Evolutionary conservation across 2,329 filamentous ascomycete genomes (phyloP).

Genomic region (Ascochyta fabae): DNA sequence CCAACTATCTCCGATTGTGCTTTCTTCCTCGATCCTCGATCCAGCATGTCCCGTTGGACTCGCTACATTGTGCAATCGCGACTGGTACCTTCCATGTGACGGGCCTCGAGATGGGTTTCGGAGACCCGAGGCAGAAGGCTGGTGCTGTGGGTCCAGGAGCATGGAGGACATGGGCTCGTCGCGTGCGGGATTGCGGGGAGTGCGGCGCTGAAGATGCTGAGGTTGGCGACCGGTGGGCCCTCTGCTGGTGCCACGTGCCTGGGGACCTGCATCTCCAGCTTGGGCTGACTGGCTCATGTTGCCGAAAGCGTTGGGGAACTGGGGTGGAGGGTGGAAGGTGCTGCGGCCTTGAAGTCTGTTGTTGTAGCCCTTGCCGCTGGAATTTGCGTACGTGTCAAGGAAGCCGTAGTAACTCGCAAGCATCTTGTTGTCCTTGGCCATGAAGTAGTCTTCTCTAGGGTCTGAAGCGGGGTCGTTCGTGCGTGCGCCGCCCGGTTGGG

Average conservation of each 20-base stretch:
- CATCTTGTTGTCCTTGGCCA: slow-evolving; percentile 97
- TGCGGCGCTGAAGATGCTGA: slow-evolving; percentile 36
- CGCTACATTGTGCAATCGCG: slow-evolving; percentile 33
- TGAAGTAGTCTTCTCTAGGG: slow-evolving; percentile 89
- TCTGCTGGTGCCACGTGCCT: slow-evolving; percentile 34
- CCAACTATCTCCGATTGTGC: slow-evolving; percentile 67
- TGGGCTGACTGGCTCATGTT: slow-evolving; percentile 54
- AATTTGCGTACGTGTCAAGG: slow-evolving; percentile 77
- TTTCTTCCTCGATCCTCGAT: slow-evolving; percentile 57
- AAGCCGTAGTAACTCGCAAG: slow-evolving; percentile 96
- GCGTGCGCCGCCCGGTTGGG: slow-evolving; percentile 44
- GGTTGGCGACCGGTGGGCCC: slow-evolving; percentile 33
- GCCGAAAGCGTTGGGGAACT: slow-evolving; percentile 71
- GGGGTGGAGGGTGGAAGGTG: slow-evolving; percentile 76
- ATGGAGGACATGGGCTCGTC: slow-evolving; percentile 73
- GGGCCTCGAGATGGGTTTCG: slow-evolving; percentile 55
- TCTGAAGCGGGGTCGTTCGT: slow-evolving; percentile 55
- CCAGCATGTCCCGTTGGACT: slow-evolving; percentile 18
- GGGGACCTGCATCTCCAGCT: slow-evolving; percentile 53
- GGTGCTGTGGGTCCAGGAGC: slow-evolving; percentile 77
- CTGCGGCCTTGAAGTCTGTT: slow-evolving; percentile 54
- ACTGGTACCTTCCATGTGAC: slow-evolving; percentile 56
- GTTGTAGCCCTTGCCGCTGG: slow-evolving; percentile 41
- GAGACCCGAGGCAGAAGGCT: slow-evolving; percentile 62
- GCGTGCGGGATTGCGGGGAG: slow-evolving; percentile 26